Conservation (phyloP, 192 early-diverging fungal species). For the Chytriomyces sp. region DNA sequence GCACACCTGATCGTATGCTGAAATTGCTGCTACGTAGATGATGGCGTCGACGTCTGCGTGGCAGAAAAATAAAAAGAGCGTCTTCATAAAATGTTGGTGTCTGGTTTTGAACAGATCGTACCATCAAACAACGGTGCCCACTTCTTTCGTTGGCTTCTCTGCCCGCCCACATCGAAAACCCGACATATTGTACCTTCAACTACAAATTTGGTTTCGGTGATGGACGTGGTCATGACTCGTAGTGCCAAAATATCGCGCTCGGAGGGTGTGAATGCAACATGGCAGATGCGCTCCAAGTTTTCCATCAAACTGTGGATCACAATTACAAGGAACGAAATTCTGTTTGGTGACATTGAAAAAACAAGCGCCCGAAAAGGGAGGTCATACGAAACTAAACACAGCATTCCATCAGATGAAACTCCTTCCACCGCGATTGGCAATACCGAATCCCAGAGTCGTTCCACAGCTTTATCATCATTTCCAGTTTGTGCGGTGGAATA, state of each 20-base stretch:
- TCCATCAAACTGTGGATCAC: constrained; percentile 8
- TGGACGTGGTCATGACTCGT: constrained; percentile 69
- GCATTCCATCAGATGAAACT: constrained; percentile 53
- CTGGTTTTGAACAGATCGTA: background rate
- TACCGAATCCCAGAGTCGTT: constrained; percentile 48
- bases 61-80: too few relatives aligned
- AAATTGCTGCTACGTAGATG: constrained; percentile 68
- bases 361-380: constrained; percentile 8
- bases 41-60: constrained; percentile 50
- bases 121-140: constrained; percentile 76
- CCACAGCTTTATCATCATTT: constrained; percentile 39
- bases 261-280: constrained; percentile 60
- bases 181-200: constrained; percentile 58
- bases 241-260: constrained; percentile 72
- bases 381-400: constrained; percentile 38
- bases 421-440: constrained; percentile 41
- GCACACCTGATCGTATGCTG: constrained; percentile 64
- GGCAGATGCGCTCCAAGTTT: constrained; percentile 16
- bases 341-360: background rate
- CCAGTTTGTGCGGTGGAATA: constrained; percentile 20
- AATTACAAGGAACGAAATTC: background rate
- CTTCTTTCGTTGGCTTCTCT: constrained; percentile 60
- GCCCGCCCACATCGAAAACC: constrained; percentile 74
- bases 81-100: too few relatives aligned
- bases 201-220: constrained; percentile 66